Conservation (phyloP, 2,329 filamentous ascomycete genomes). For the Beauveria australis region DNA sequence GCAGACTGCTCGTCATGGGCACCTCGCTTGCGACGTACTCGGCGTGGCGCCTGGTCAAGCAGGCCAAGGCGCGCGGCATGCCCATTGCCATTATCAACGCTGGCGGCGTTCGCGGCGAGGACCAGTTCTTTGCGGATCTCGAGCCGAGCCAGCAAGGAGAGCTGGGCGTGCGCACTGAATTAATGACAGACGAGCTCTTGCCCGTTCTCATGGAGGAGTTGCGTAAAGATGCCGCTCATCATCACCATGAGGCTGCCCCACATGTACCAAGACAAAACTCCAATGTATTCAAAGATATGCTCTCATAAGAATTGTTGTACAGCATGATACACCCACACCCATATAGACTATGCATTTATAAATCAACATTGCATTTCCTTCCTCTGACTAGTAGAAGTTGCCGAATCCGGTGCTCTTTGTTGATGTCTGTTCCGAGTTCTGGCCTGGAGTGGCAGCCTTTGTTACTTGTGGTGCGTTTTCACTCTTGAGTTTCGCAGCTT, state of each 20-base stretch:
- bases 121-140: slow-evolving; percentile 56
- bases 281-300: slow-evolving; percentile 49
- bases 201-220: slow-evolving; percentile 48
- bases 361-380: background rate
- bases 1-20: slow-evolving; percentile 69
- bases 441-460: slow-evolving; percentile 17
- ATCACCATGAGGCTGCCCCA: background rate
- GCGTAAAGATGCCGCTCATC: slow-evolving; percentile 20
- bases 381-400: slow-evolving; percentile 40
- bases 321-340: slow-evolving; percentile 9
- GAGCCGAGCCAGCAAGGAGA: slow-evolving; percentile 42
- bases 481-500: slow-evolving; percentile 13
- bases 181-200: slow-evolving; percentile 49
- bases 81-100: slow-evolving; percentile 83
- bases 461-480: slow-evolving; percentile 12
- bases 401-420: slow-evolving; percentile 25
- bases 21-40: slow-evolving; percentile 93
- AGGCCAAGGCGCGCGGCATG: slow-evolving; percentile 74
- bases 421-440: slow-evolving; percentile 13
- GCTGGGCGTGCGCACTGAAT: slow-evolving; percentile 47
- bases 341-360: slow-evolving; percentile 13
- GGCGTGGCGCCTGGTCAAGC: slow-evolving; percentile 81
- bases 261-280: slow-evolving; percentile 16
- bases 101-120: slow-evolving; percentile 73
- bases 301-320: slow-evolving; percentile 37